Evolutionary conservation across 768 basidiomycete species (phyloP).

Genomic region (Collybia sordida): DNA sequence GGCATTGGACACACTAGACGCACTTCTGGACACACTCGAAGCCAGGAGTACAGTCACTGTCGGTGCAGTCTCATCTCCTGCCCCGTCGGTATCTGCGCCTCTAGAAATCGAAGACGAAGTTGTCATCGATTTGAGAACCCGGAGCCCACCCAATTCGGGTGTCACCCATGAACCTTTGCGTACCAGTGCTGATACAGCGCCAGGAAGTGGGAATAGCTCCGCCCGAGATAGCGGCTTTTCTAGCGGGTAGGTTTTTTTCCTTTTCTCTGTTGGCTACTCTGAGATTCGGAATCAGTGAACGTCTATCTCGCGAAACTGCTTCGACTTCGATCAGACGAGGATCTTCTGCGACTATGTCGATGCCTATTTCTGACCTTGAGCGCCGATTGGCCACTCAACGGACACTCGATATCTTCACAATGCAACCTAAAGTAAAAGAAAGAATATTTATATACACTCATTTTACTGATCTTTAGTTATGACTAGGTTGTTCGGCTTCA

Average conservation of each 20-base stretch:
- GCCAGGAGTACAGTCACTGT: constrained; percentile 55
- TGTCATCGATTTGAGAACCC: constrained; percentile 53
- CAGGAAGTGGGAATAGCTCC: constrained; percentile 52
- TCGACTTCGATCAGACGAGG: constrained; percentile 51
- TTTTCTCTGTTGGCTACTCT: neutral
- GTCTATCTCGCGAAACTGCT: constrained; percentile 59
- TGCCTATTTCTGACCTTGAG: constrained; percentile 79
- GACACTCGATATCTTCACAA: constrained; percentile 92
- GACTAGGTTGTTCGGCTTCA: constrained; percentile 84
- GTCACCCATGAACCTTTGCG: constrained; percentile 16
- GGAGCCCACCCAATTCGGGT: constrained; percentile 26
- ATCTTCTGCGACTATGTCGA: constrained; percentile 50
- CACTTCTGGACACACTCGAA: constrained; percentile 67
- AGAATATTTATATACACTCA: constrained; percentile 1
- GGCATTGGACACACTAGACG: constrained; percentile 80
- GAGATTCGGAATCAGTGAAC: constrained; percentile 39
- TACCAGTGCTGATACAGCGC: constrained; percentile 25
- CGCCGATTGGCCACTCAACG: constrained; percentile 70
- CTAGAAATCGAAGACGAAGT: constrained; percentile 53
- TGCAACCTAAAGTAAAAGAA: constrained; percentile 78
- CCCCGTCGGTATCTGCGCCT: constrained; percentile 17
- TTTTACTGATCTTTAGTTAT: constrained; percentile 3
- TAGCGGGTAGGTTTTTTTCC: constrained; percentile 45
- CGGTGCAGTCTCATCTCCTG: constrained; percentile 24
- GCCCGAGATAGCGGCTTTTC: constrained; percentile 51